Conservation (phyloP, 1,284 basidiomycete genomes). For the Erythrobasidium hasegawianum region DNA sequence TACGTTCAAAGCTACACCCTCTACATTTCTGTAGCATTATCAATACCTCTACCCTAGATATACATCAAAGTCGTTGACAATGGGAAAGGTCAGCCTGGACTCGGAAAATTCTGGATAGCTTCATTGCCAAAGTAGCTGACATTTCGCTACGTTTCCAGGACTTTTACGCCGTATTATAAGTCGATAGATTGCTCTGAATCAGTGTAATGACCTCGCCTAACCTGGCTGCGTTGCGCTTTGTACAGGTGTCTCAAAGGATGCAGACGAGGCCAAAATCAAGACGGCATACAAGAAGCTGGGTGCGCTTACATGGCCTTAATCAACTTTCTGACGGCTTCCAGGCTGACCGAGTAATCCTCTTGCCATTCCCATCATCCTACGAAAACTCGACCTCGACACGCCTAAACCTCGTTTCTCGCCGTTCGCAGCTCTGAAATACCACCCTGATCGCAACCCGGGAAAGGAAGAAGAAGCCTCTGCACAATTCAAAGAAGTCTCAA, state of each 20-base stretch:
- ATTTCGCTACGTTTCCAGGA: slow-evolving; percentile 4
- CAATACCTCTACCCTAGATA: too few species aligned
- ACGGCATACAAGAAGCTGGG: slow-evolving; percentile 50
- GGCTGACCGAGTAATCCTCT: too few species aligned
- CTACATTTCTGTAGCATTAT: too few species aligned
- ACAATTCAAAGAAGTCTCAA: slow-evolving; percentile 91
- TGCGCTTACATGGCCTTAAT: slow-evolving; percentile 1
- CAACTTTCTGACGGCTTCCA: not conserved
- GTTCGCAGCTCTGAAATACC: slow-evolving; percentile 54
- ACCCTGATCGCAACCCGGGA: slow-evolving; percentile 82
- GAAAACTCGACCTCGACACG: too few species aligned
- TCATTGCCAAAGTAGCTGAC: not conserved
- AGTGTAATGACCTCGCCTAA: not conserved
- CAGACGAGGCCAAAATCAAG: slow-evolving; percentile 76
- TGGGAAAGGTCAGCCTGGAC: slow-evolving; percentile 31
- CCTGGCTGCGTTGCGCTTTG: slow-evolving; percentile 53
- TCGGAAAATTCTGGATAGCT: not conserved
- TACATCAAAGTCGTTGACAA: slow-evolving; percentile 1
- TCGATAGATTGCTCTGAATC: not conserved
- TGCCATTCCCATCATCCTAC: too few species aligned
- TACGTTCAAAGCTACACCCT: too few species aligned
- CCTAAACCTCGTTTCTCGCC: not conserved
- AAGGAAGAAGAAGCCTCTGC: slow-evolving; percentile 72
- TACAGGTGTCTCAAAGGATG: slow-evolving; percentile 63
- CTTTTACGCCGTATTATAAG: slow-evolving; percentile 35